These are phyloP conservation scores for Monascus purpureus DNA, from an alignment of 495 filamentous ascomycete genomes.

Conservation along the genomic window DNA sequence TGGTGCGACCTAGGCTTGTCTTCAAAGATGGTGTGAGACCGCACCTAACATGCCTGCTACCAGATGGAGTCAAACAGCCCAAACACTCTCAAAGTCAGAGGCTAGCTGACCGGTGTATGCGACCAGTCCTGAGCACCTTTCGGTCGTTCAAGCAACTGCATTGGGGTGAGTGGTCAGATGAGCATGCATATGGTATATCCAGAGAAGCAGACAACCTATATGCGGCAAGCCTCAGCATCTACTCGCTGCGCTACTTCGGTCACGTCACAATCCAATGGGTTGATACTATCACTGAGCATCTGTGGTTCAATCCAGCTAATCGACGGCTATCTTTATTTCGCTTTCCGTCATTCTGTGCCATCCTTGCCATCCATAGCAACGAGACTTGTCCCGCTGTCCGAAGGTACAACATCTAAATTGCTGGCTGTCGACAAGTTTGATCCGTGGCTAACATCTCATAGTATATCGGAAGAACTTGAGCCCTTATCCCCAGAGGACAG, in stretches of 20 bases:
- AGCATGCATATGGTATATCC: not conserved
- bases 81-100: not conserved
- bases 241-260: not conserved
- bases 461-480: not conserved
- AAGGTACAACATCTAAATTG: not conserved
- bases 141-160: too few relatives aligned
- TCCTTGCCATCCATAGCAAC: not conserved
- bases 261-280: constrained; percentile 1
- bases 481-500: not conserved
- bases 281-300: not conserved
- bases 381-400: too few relatives aligned
- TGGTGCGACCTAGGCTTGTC: too few relatives aligned
- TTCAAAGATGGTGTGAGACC: not conserved
- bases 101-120: not conserved
- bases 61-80: not conserved
- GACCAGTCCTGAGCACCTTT: not conserved
- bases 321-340: not conserved
- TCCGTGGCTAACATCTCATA: not conserved
- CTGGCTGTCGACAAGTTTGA: not conserved
- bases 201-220: not conserved
- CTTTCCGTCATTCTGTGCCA: constrained; percentile 1
- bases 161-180: not conserved
- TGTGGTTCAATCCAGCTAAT: not conserved
- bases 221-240: not conserved
- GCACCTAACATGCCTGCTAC: not conserved